phyloP scores from a whole-genome alignment of 2,329 filamentous ascomycete species.

The Aplosporella prunicola region DNA sequence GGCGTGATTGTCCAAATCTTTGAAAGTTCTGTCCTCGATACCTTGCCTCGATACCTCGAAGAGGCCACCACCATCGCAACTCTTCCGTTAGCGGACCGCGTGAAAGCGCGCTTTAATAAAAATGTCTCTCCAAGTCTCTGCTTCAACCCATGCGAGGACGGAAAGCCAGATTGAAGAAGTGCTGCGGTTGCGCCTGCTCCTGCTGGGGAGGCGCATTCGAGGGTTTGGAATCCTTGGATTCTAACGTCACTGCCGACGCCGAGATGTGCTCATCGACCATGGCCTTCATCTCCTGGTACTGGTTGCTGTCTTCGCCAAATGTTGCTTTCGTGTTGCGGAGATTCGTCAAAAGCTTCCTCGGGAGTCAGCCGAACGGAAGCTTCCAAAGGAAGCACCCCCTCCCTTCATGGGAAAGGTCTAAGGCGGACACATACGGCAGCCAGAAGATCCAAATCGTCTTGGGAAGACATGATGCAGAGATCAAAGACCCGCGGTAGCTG shows the following conservation, averaged over 20 bases:
- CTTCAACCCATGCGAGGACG: too few species aligned
- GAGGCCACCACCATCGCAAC: too few species aligned
- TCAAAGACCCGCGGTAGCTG: background rate
- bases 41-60: too few species aligned
- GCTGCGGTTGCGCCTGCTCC: background rate
- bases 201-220: background rate
- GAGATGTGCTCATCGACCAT: slow-evolving; percentile 24
- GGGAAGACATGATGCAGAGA: background rate
- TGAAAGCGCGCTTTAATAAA: too few species aligned
- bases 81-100: too few species aligned
- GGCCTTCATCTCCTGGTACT: slow-evolving; percentile 22
- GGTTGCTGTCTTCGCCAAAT: slow-evolving; percentile 22
- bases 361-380: slow-evolving; percentile 3
- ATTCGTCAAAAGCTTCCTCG: slow-evolving; percentile 23
- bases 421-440: background rate
- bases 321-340: slow-evolving; percentile 26
- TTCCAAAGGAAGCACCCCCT: background rate
- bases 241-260: slow-evolving; percentile 15
- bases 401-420: background rate
- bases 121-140: too few species aligned
- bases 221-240: background rate
- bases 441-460: background rate
- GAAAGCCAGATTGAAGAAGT: slow-evolving; percentile 9
- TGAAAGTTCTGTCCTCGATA: too few species aligned
- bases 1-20: too few species aligned